Percentiles rank a stretch among this genome's conserved stretches.
Evolutionary conservation across 371 early-diverging fungal species (phyloP).

Genomic region (Batkoa obscura): DNA sequence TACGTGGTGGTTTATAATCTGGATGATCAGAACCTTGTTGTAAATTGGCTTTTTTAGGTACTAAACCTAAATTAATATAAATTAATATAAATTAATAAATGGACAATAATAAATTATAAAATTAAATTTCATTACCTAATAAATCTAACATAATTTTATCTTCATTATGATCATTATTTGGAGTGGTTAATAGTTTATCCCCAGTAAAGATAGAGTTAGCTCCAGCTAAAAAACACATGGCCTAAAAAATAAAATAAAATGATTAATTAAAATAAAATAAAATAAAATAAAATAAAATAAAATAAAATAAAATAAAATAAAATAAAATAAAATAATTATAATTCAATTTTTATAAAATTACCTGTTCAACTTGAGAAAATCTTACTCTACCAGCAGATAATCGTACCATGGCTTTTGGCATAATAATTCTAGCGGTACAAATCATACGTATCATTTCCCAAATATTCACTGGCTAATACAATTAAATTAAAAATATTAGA

Average conservation of each 20-base stretch:
- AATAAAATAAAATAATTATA: too few relatives aligned
- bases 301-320: too few relatives aligned
- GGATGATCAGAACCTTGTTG: slow-evolving; percentile 21
- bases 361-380: slow-evolving; percentile 49
- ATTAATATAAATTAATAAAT: too few relatives aligned
- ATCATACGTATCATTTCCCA: slow-evolving; percentile 80
- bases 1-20: not conserved
- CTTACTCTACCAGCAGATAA: slow-evolving; percentile 69
- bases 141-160: slow-evolving; percentile 61
- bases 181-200: slow-evolving; percentile 68
- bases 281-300: too few relatives aligned
- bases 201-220: slow-evolving; percentile 80
- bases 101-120: not conserved
- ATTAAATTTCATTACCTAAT: slow-evolving; percentile 23
- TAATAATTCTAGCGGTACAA: slow-evolving; percentile 64
- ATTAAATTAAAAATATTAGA: not conserved
- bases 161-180: slow-evolving; percentile 51
- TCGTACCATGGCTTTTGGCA: slow-evolving; percentile 72
- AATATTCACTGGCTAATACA: slow-evolving; percentile 44
- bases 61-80: slow-evolving; percentile 29
- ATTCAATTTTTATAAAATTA: not conserved
- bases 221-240: slow-evolving; percentile 68
- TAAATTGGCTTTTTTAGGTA: slow-evolving; percentile 49
- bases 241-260: slow-evolving; percentile 10
- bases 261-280: too few relatives aligned